Conservation (phyloP, 768 basidiomycete species). For the Pholiota conissans region DNA sequence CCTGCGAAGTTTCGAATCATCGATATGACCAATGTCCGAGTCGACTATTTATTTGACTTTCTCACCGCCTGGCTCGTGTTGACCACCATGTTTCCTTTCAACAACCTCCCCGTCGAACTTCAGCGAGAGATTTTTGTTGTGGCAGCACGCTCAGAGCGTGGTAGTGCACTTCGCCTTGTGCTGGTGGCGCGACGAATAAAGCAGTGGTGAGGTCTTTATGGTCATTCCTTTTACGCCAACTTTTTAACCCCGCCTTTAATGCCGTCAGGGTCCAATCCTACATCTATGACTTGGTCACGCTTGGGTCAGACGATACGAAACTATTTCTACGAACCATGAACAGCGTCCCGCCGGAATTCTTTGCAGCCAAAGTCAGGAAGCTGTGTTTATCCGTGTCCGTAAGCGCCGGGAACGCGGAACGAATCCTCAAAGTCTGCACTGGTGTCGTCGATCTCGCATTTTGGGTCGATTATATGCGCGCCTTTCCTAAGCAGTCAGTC, state of each 20-base stretch:
- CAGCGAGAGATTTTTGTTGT: slow-evolving; percentile 38
- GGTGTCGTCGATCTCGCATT: slow-evolving; percentile 37
- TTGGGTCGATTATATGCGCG: slow-evolving; percentile 34
- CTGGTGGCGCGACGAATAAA: slow-evolving; percentile 35
- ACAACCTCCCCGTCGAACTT: slow-evolving; percentile 37
- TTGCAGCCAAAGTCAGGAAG: slow-evolving; percentile 34
- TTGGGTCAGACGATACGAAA: slow-evolving; percentile 29
- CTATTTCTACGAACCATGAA: slow-evolving; percentile 37
- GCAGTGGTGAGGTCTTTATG: slow-evolving; percentile 29
- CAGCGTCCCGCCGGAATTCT: slow-evolving; percentile 33
- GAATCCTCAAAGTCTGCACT: slow-evolving; percentile 35
- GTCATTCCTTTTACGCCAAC: slow-evolving; percentile 1
- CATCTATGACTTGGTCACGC: slow-evolving; percentile 38
- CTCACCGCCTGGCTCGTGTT: slow-evolving; percentile 21
- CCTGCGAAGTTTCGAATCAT: slow-evolving; percentile 20
- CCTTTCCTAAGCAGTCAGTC: slow-evolving; percentile 18
- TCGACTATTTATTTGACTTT: slow-evolving; percentile 19
- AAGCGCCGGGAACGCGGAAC: slow-evolving; percentile 23
- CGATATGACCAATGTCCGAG: slow-evolving; percentile 24
- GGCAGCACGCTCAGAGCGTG: slow-evolving; percentile 27
- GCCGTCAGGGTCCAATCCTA: slow-evolving; percentile 36
- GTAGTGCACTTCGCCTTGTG: slow-evolving; percentile 28
- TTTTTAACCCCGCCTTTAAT: slow-evolving; percentile 2
- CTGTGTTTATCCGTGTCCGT: slow-evolving; percentile 38
- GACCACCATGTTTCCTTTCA: slow-evolving; percentile 26